These are phyloP conservation scores for Ormosia semicastrata DNA, from an alignment of 306 rosid species.

Conservation along the genomic window DNA sequence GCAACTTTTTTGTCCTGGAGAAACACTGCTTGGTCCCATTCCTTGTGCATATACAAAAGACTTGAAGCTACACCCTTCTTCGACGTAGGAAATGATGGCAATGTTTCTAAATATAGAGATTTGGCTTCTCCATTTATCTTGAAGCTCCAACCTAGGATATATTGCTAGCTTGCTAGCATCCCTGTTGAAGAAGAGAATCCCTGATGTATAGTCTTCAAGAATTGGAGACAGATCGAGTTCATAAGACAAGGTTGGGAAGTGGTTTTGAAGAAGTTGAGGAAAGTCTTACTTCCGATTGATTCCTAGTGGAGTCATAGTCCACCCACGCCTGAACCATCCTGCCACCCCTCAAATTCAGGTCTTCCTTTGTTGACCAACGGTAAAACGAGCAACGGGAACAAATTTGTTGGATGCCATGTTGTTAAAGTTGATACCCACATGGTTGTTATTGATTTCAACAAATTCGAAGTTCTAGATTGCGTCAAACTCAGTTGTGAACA, in stretches of 20 bases:
- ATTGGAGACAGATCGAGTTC: slow-evolving; percentile 31
- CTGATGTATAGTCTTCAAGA: slow-evolving; percentile 30
- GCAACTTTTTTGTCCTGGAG: slow-evolving; percentile 43
- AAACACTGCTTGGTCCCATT: slow-evolving; percentile 42
- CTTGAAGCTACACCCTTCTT: slow-evolving; percentile 43
- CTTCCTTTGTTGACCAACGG: not conserved
- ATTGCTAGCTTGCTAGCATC: slow-evolving; percentile 28
- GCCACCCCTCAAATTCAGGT: slow-evolving; percentile 27
- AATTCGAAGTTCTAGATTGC: slow-evolving; percentile 25
- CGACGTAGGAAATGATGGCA: slow-evolving; percentile 21
- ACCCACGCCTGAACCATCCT: slow-evolving; percentile 34
- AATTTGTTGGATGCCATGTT: not conserved
- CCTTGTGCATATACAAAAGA: slow-evolving; percentile 39
- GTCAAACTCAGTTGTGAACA: slow-evolving; percentile 35
- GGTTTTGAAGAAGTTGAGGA: slow-evolving; percentile 21
- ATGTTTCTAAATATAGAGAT: slow-evolving; percentile 22
- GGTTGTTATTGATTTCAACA: slow-evolving; percentile 35
- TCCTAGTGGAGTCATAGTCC: slow-evolving; percentile 25
- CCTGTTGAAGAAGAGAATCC: slow-evolving; percentile 43
- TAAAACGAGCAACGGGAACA: not conserved
- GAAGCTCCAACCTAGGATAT: slow-evolving; percentile 43
- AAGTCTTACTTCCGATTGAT: slow-evolving; percentile 20
- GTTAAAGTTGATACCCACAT: slow-evolving; percentile 35
- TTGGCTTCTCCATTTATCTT: slow-evolving; percentile 29
- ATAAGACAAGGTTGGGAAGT: slow-evolving; percentile 20